Conservation (phyloP, 1,284 basidiomycete genomes). For the Ganoderma leucocontextum region DNA sequence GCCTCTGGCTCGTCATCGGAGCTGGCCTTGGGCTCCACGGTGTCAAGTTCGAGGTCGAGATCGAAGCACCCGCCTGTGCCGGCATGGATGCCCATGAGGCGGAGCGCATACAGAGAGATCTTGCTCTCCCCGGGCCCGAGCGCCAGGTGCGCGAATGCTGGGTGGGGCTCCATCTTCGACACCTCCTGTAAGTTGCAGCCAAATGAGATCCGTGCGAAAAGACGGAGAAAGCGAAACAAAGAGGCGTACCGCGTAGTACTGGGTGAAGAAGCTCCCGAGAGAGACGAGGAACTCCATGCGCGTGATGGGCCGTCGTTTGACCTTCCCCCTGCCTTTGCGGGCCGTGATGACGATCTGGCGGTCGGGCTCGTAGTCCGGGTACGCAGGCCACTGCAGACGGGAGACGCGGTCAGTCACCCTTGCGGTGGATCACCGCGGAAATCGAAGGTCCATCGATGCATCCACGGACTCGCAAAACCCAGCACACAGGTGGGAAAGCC, state of each 20-base stretch:
- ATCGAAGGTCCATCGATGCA: not conserved
- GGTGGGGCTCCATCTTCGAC: conserved; percentile 22
- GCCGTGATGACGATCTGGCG: conserved; percentile 21
- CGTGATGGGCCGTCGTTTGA: conserved; percentile 15
- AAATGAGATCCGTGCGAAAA: too few species aligned
- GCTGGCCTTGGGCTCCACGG: conserved; percentile 1
- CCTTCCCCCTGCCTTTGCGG: conserved; percentile 8
- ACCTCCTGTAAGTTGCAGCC: conserved; percentile 15
- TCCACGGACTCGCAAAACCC: not conserved
- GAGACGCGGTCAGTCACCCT: not conserved
- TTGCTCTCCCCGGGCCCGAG: conserved; percentile 22
- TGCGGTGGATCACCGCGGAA: not conserved
- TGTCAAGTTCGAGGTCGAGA: conserved; percentile 24
- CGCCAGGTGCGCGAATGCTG: conserved; percentile 25
- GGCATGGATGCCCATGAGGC: conserved; percentile 24
- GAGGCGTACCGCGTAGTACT: conserved; percentile 23
- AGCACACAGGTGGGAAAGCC: not conserved
- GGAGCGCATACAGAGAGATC: conserved; percentile 26
- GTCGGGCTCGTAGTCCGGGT: conserved; percentile 22
- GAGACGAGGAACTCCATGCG: conserved; percentile 24
- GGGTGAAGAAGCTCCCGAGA: conserved; percentile 22
- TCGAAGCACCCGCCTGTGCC: conserved; percentile 23
- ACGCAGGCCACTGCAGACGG: conserved; percentile 27
- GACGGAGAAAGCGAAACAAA: too few species aligned
- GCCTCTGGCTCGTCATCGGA: not conserved